phyloP scores from a whole-genome alignment of 2,329 filamentous ascomycete species.

The Curvularia sp. region DNA sequence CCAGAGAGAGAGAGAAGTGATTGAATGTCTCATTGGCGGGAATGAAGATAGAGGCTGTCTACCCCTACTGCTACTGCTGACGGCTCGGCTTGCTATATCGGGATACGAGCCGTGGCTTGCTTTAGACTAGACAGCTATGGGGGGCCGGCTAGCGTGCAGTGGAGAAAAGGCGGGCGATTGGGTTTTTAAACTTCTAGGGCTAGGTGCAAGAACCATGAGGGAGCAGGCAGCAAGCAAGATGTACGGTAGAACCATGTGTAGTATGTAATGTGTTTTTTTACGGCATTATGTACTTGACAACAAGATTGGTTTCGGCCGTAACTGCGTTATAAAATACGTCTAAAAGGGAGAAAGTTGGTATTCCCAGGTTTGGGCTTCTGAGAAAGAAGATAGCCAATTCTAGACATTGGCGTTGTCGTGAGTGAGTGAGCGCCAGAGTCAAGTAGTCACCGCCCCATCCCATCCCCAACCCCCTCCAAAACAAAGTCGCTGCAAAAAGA shows the following conservation, averaged over 20 bases:
- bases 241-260: neutral
- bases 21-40: conserved; percentile 18
- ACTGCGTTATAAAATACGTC: conserved; percentile 6
- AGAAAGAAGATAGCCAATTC: neutral
- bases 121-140: neutral
- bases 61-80: conserved; percentile 9
- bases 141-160: neutral
- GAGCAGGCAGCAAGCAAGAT: neutral
- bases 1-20: neutral
- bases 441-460: neutral
- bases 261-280: neutral
- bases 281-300: conserved; percentile 8
- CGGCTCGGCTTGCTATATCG: conserved; percentile 15
- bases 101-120: conserved; percentile 3
- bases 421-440: neutral
- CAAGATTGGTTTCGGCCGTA: conserved; percentile 5
- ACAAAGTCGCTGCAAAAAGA: conserved; percentile 22
- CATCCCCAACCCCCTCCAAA: conserved; percentile 18
- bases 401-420: neutral
- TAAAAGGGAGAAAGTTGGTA: neutral
- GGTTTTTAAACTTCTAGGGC: neutral
- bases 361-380: neutral
- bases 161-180: neutral
- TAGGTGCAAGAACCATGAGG: neutral
- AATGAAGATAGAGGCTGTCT: conserved; percentile 4